phyloP scores from a whole-genome alignment of 2,329 filamentous ascomycete species.

The Sclerotinia nivalis region DNA sequence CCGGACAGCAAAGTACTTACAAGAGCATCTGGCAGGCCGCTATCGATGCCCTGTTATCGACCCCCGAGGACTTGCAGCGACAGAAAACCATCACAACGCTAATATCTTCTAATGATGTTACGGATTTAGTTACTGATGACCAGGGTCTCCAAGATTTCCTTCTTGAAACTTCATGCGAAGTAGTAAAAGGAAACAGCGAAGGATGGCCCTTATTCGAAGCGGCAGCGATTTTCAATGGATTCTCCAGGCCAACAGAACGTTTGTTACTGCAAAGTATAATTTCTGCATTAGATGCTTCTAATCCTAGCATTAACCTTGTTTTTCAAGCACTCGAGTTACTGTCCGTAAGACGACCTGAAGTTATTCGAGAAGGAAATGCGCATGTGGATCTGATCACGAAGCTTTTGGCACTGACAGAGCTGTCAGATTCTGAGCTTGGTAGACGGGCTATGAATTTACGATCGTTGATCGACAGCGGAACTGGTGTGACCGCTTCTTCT shows the following conservation, averaged over 20 bases:
- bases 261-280: constrained; percentile 40
- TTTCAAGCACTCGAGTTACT: constrained; percentile 53
- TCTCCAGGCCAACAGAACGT: constrained; percentile 38
- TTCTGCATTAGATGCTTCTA: constrained; percentile 31
- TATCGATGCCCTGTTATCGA: constrained; percentile 46
- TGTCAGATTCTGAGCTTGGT: constrained; percentile 43
- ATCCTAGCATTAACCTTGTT: constrained; percentile 35
- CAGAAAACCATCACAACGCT: constrained; percentile 47
- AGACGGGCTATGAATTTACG: constrained; percentile 43
- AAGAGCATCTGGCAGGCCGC: constrained; percentile 41
- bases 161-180: constrained; percentile 45
- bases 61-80: constrained; percentile 36
- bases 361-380: constrained; percentile 50
- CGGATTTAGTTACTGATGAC: constrained; percentile 45
- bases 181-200: constrained; percentile 41
- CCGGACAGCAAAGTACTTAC: constrained; percentile 40
- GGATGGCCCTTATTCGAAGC: constrained; percentile 52
- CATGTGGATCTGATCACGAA: constrained; percentile 55
- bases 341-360: constrained; percentile 47
- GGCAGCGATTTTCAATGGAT: constrained; percentile 44
- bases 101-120: constrained; percentile 48
- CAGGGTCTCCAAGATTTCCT: constrained; percentile 52
- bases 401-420: constrained; percentile 56
- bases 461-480: constrained; percentile 44
- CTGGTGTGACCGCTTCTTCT: constrained; percentile 40